These are phyloP conservation scores for Globisporangium parvum DNA, from an alignment of 352 stramenopile genomes.

Conservation along the genomic window DNA sequence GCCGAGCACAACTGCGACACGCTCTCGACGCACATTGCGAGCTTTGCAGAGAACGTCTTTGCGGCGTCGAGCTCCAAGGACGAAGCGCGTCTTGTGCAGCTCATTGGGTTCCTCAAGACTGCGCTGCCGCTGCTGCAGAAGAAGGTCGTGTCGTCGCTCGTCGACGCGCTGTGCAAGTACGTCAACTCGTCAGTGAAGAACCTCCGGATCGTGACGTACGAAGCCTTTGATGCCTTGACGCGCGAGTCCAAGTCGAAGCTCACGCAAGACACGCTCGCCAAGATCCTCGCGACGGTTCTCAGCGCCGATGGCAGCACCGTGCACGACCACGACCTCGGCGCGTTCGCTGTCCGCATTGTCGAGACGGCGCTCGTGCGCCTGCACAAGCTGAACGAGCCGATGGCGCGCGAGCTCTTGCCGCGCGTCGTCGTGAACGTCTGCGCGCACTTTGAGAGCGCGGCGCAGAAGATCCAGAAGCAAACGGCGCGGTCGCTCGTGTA, in stretches of 20 bases:
- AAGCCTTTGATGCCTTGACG: constrained; percentile 60
- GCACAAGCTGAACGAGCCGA: constrained; percentile 43
- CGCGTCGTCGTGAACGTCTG: constrained; percentile 70
- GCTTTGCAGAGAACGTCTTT: constrained; percentile 82
- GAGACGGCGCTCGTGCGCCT: constrained; percentile 64
- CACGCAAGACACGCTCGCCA: constrained; percentile 55
- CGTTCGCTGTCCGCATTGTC: constrained; percentile 62
- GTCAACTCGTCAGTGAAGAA: constrained; percentile 70
- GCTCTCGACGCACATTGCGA: constrained; percentile 83
- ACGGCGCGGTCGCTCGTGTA: constrained; percentile 53
- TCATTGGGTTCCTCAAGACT: constrained; percentile 77
- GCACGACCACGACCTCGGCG: constrained; percentile 52
- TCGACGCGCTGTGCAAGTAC: constrained; percentile 68
- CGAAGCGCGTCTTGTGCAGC: constrained; percentile 63
- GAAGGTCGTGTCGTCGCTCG: constrained; percentile 75
- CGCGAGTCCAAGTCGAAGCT: constrained; percentile 49
- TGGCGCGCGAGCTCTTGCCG: constrained; percentile 58
- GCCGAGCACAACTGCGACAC: constrained; percentile 62
- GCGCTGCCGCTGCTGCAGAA: constrained; percentile 72
- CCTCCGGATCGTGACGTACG: constrained; percentile 70
- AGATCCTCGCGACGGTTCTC: constrained; percentile 58
- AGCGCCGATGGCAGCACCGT: constrained; percentile 50
- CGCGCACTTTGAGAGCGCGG: constrained; percentile 65
- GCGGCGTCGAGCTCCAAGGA: constrained; percentile 58
- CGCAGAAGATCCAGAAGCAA: constrained; percentile 54